phyloP scores from a whole-genome alignment of 768 basidiomycete species.

The Crepidotus variabilis region DNA sequence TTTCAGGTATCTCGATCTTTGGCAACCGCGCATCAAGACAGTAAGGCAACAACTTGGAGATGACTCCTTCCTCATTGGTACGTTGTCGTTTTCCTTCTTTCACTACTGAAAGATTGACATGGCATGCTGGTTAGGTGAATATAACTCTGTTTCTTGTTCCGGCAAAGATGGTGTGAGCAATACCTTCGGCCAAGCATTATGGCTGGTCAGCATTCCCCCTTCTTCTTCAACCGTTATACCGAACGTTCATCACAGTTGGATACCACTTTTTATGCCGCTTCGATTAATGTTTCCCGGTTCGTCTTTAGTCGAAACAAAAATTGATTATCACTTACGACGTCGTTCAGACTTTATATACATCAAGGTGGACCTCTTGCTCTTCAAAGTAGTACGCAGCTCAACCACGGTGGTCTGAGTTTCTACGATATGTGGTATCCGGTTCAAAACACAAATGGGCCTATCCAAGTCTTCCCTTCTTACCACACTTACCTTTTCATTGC shows the following conservation, averaged over 20 bases:
- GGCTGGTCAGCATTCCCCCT: slow-evolving; percentile 30
- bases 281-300: slow-evolving; percentile 46
- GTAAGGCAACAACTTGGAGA: slow-evolving; percentile 45
- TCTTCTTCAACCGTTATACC: not conserved
- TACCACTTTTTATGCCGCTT: slow-evolving; percentile 44
- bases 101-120: no score
- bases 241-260: slow-evolving; percentile 26
- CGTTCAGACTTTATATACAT: slow-evolving; percentile 44
- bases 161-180: slow-evolving; percentile 47
- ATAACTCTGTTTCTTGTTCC: slow-evolving; percentile 52
- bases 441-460: slow-evolving; percentile 42
- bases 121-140: slow-evolving; percentile 35
- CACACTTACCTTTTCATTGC: slow-evolving; percentile 47
- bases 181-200: slow-evolving; percentile 53
- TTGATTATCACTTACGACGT: not conserved
- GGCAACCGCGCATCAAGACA: slow-evolving; percentile 48
- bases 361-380: slow-evolving; percentile 51
- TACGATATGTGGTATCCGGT: slow-evolving; percentile 51
- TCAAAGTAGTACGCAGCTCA: slow-evolving; percentile 46
- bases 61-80: slow-evolving; percentile 47
- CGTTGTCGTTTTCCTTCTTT: not conserved
- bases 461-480: slow-evolving; percentile 52
- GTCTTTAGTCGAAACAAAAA: not conserved
- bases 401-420: slow-evolving; percentile 44
- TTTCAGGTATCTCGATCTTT: slow-evolving; percentile 47